Base-by-base conservation (phyloP, 116 monocot genomes). In the Posidonia oceanica region DNA sequence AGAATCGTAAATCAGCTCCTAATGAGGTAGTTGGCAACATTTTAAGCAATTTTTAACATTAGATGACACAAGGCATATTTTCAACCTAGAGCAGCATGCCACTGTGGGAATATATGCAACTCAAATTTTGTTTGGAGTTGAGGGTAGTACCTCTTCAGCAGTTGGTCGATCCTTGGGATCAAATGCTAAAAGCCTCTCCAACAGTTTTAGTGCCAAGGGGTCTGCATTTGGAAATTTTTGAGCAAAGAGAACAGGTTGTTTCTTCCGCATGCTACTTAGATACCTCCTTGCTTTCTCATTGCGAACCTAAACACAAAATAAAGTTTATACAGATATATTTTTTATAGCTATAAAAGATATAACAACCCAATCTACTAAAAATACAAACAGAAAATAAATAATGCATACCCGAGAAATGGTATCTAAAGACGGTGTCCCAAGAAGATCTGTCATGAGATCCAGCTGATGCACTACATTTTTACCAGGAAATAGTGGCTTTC, bases 251-350 rank as follows among this genome's bases (percentile, higher is more conserved):
- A 96, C 68, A 55, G 86, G 83, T 15, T 77, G 76, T 39, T 96
- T 96, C 66, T 87, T 96, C 72, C 88, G 84, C 95, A 96, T 96
- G 70, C 78, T 83, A 69, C 79, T 96, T 52, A 96, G 78, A 67
- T 91, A 96, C 71, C 85, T 91, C 68, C 88, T 84, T 37, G 95
- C 95, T 74, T 96, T 96, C 36, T 96, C 95, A 83, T 96, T 91
- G 20, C 91, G 79, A 8, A 96, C 91, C 95, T 96, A 68, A 44
- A 15, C 37, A 53, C 56, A 73, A 59, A n/a, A 44, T 16, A 29
- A 54, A 48, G 17, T 12, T 23, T 48, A 6, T 54, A 4, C 21
- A 5, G 42, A 68, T 14, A 39, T 0, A 60, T 2, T 22, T 60
- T 60, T 29, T n/a, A 60, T 22, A 29, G 4, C 10, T 64, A 29